Base-by-base conservation (phyloP, 2,329 filamentous ascomycete species). In the Diaporthe australafricana region DNA sequence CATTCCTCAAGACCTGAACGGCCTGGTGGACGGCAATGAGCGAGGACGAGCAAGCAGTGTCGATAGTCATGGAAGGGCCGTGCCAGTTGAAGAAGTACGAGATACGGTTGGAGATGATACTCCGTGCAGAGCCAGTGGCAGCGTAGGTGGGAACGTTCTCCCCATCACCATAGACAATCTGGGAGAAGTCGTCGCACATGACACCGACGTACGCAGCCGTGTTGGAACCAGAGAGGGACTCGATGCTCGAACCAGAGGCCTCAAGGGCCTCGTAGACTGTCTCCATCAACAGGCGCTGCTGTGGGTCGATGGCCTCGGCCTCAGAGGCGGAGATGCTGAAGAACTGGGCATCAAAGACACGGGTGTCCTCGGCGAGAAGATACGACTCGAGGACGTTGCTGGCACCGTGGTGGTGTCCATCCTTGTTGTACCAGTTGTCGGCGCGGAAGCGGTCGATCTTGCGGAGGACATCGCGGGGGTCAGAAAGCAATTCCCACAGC, bases 21-120 rank as follows among this genome's bases (percentile, higher is more conserved):
- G 79, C 84, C 57, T 79, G 75, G 60, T 86, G 82, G 0, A 86
- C 72, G 0, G 82, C 83, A 0, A 82, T 77, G 5, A 85, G 73
- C 25, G 78, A 80, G 16, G 80, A 80, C 0, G 83, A 85, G 70
- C 85, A 87, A 0, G 81, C 85, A 0, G 85, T 86, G 63, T 86
- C 84, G 1, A 86, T 76, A 0, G 83, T 83, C 71, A 86, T 74
- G 68, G 79, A 81, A 0, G 84, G 79, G 0, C 84, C 83, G 16
- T 74, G 74, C 62, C 84, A 78, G 72, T 85, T 79, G 47, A 82
- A 84, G 62, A 79, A 80, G 70, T 84, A 83, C 0, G 81, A 84
- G 2, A 85, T 72, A 9, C 83, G 77, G 71, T 83, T 84, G 0
- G 81, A 78, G 4, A 81, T 52, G 32, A 82, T 79, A 20, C 74